These are phyloP conservation scores for Solanum hybrid DNA, from an alignment of 305 asterid genomes.

Conservation along the genomic window DNA sequence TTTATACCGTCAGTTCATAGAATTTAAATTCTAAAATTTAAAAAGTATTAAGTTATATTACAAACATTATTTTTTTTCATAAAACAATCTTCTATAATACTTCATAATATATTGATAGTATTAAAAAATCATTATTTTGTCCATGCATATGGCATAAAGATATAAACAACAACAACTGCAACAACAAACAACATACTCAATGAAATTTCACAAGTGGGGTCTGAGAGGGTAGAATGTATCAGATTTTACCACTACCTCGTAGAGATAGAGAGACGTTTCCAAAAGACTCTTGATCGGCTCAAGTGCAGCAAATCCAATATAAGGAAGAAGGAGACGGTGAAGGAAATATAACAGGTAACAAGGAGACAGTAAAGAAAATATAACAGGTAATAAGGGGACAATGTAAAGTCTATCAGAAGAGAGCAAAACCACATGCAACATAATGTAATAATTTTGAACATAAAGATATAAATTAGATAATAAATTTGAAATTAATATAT, in stretches of 20 bases:
- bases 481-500: neutral
- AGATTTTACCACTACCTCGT: no score
- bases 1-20: no score
- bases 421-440: neutral
- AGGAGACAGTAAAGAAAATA: neutral
- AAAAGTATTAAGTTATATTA: neutral
- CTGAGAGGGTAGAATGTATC: neutral
- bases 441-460: no score
- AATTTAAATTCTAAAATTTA: no score
- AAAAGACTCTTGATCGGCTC: neutral
- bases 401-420: no score
- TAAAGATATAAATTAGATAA: no score
- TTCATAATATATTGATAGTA: neutral
- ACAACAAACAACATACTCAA: neutral
- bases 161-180: no score
- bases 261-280: no score
- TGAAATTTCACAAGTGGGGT: neutral
- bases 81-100: neutral
- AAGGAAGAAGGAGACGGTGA: neutral
- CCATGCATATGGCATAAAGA: neutral
- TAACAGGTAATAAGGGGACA: no score
- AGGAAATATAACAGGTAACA: neutral
- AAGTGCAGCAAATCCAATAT: neutral
- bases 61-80: neutral
- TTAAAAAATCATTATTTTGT: neutral